These are phyloP conservation scores for Acanthamoeba sp. DNA, from an alignment of 208 protist genomes.

Conservation along the genomic window DNA sequence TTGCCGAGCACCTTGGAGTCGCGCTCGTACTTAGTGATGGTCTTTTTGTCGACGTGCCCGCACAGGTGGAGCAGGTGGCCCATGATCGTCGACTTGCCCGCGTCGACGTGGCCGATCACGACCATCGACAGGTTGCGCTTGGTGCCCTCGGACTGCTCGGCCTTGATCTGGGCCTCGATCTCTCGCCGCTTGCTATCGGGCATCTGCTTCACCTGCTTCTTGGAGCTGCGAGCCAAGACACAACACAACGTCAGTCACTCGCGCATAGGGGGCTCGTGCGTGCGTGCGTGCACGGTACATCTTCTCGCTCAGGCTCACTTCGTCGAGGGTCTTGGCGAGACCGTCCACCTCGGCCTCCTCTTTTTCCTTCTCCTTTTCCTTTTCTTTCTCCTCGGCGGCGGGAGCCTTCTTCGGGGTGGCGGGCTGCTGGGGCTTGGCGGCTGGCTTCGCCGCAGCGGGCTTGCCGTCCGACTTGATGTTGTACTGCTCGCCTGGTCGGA, in stretches of 20 bases:
- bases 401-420: not conserved
- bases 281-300: not conserved
- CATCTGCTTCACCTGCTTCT: conserved; percentile 46
- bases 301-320: conserved; percentile 35
- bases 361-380: conserved; percentile 19
- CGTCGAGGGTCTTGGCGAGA: conserved; percentile 3
- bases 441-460: not conserved
- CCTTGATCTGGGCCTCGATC: conserved; percentile 32
- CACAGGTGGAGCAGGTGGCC: conserved; percentile 59
- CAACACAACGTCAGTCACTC: no score
- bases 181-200: conserved; percentile 22
- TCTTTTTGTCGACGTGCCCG: conserved; percentile 30
- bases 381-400: not conserved
- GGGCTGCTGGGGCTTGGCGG: not conserved
- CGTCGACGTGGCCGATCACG: conserved; percentile 86
- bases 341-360: conserved; percentile 4
- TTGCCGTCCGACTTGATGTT: conserved; percentile 29
- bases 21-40: conserved; percentile 66
- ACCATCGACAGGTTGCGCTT: conserved; percentile 79
- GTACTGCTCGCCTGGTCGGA: conserved; percentile 4
- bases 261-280: not conserved
- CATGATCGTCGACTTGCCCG: conserved; percentile 80
- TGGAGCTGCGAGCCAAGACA: not conserved
- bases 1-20: conserved; percentile 82
- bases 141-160: not conserved